Conservation (phyloP, 768 basidiomycete genomes). For the Inosperma sp. region DNA sequence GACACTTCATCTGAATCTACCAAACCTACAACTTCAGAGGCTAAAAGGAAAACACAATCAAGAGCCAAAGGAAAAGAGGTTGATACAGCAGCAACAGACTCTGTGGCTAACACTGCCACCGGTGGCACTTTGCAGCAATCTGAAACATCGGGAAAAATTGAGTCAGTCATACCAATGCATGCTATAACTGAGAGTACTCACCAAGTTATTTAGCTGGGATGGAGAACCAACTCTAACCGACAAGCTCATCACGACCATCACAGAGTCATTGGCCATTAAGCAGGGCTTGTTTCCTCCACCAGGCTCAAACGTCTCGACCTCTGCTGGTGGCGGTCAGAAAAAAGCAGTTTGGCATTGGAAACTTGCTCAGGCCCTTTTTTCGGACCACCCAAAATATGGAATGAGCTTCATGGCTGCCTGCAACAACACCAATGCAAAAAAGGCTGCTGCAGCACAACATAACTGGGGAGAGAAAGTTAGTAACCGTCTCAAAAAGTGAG, state of each 20-base stretch:
- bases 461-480: background rate
- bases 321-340: constrained; percentile 8
- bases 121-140: no score
- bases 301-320: constrained; percentile 10
- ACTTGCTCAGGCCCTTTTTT: constrained; percentile 12
- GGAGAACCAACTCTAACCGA: background rate
- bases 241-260: background rate
- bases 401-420: background rate
- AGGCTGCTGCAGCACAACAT: background rate
- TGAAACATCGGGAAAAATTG: background rate
- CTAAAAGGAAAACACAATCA: no score
- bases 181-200: background rate
- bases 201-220: background rate
- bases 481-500: background rate
- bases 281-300: constrained; percentile 18
- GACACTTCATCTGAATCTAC: no score
- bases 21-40: no score
- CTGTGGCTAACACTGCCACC: no score
- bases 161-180: no score
- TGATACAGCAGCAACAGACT: no score
- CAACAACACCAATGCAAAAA: background rate
- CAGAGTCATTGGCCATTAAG: constrained; percentile 1
- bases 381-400: constrained; percentile 11
- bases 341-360: constrained; percentile 14
- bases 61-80: no score